Percentiles rank a stretch among this genome's conserved stretches.
Conservation (phyloP, 768 basidiomycete species). For the Tubosaeta sp. region DNA sequence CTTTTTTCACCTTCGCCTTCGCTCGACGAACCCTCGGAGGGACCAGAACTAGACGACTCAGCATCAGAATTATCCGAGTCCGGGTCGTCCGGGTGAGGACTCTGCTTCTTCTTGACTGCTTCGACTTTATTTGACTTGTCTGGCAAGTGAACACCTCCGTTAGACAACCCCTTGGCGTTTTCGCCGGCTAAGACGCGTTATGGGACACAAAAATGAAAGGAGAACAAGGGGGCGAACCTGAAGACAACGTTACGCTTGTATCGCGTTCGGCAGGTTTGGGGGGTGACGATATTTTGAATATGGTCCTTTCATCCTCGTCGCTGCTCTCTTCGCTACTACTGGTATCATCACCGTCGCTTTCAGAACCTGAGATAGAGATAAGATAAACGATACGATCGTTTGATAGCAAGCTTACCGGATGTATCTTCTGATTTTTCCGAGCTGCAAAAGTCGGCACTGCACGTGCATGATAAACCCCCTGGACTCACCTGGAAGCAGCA, state of each 20-base stretch:
- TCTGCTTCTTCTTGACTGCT: background rate
- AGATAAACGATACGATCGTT: background rate
- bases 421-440: constrained; percentile 15
- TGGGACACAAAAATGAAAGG: background rate
- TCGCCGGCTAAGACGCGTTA: constrained; percentile 12
- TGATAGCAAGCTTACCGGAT: constrained; percentile 17
- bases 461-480: constrained; percentile 3
- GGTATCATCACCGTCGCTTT: constrained; percentile 6
- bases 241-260: constrained; percentile 40
- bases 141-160: background rate
- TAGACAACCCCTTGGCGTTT: background rate
- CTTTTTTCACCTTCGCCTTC: constrained; percentile 10
- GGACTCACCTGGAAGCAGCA: constrained; percentile 24
- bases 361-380: constrained; percentile 14
- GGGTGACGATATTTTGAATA: constrained; percentile 1
- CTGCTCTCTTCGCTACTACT: constrained; percentile 1
- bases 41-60: constrained; percentile 14
- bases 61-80: constrained; percentile 14
- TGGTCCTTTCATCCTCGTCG: background rate
- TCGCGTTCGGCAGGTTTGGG: constrained; percentile 25
- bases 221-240: constrained; percentile 17
- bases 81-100: constrained; percentile 10
- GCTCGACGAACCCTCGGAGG: constrained; percentile 13
- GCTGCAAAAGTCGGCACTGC: constrained; percentile 10
- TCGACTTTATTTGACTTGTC: constrained; percentile 1